A percentile compares a stretch with the other conserved stretches of the same genome.
phyloP scores from a whole-genome alignment of 2,329 filamentous ascomycete species.

The Sarocladium brachiariae region DNA sequence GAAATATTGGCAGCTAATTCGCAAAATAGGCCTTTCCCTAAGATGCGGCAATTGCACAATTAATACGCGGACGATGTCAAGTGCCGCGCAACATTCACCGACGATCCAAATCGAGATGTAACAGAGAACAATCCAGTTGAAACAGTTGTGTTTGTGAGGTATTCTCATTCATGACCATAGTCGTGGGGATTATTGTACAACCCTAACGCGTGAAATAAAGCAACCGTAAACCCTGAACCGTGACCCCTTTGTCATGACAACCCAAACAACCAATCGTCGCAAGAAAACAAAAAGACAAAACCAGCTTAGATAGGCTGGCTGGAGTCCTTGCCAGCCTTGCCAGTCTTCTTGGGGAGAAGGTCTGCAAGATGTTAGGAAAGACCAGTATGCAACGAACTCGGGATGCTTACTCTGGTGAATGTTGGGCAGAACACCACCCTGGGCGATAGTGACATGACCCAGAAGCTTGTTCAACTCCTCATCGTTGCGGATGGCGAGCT shows the following conservation, averaged over 20 bases:
- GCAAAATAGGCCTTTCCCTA: too few relatives aligned
- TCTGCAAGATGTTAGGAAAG: constrained; percentile 52
- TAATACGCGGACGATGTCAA: too few relatives aligned
- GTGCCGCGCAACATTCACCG: too few relatives aligned
- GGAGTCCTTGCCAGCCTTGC: constrained; percentile 84
- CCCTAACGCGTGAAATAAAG: constrained; percentile 47
- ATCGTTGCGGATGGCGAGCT: constrained; percentile 98
- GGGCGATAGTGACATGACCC: constrained; percentile 92
- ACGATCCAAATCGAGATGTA: neutral
- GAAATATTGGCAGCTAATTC: too few relatives aligned
- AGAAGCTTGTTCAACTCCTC: constrained; percentile 99
- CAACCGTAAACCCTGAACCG: constrained; percentile 67
- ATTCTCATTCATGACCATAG: constrained; percentile 59
- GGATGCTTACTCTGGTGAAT: constrained; percentile 86
- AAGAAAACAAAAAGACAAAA: constrained; percentile 43
- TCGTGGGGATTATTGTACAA: constrained; percentile 70
- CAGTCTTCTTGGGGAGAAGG: constrained; percentile 98
- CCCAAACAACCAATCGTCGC: constrained; percentile 57
- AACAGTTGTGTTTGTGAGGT: constrained; percentile 34
- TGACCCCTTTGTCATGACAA: constrained; percentile 79
- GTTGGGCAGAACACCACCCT: constrained; percentile 95
- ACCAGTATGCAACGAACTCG: neutral
- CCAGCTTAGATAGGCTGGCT: constrained; percentile 84
- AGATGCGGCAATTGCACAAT: too few relatives aligned
- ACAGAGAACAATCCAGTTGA: neutral